Base-by-base conservation (phyloP, 108 stramenopile species). In the Epithemia pelagica region DNA sequence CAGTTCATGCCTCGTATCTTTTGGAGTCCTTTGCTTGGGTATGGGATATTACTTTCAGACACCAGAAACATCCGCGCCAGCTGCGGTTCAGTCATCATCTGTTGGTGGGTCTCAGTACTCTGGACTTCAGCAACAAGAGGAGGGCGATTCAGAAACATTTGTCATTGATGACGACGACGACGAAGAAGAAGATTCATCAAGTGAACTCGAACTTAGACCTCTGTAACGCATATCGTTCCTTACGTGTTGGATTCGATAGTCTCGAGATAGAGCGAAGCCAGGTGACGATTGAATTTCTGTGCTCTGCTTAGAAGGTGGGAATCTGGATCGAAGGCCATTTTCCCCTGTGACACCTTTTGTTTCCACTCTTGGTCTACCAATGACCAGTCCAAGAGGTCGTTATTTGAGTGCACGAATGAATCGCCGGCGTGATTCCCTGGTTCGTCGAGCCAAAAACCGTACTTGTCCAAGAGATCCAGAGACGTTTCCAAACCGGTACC, bases 401-500 rank as follows among this genome's bases (percentile, higher is more conserved):
- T 15, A 15, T 46, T 46, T 5, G 10, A 5, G 15, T 10, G 15
- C 10, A 46, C 15, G 10, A 46, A 46, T 15, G 37, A 5, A 5
- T 46, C 37, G 15, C 37, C 15, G 15, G 37, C 37, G 15, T 46
- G 5, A 15, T 46, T 5, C 10, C 37, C 37, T n/a, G n/a, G 37
- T 46, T 46, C 10, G 37, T 15, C 37, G 37, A 46, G 37, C 37
- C 37, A 57, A 67, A 79, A 79, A 0, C 78, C 78, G 63, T 79
- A 79, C 30, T 67, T 55, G 27, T 21, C 19, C 24, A 74, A 72
- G 10, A 79, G 53, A 22, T 79, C 78, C 55, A 74, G 37, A 0
- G 74, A 71, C 24, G 69, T 69, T 54, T 78, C 72, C 20, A 55
- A 22, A 32, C 74, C 74, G 7, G 70, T 71, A 18, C 78, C 78